Evolutionary conservation across 2,329 filamentous ascomycete genomes (phyloP).

Genomic region (Diaporthe sp.): DNA sequence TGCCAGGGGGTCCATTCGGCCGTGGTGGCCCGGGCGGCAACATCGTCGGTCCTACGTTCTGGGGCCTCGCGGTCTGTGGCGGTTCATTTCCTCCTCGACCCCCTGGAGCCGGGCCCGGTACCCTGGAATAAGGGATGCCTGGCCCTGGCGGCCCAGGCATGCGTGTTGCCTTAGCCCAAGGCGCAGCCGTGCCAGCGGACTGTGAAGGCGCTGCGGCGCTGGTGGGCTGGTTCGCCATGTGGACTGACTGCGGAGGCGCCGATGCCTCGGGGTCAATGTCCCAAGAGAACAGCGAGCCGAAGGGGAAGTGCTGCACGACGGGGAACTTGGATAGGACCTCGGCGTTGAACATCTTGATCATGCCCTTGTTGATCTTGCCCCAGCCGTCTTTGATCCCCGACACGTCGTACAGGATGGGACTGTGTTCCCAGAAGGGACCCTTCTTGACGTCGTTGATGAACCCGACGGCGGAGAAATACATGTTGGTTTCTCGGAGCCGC

Average conservation of each 20-base stretch:
- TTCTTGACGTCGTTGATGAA: constrained; percentile 98
- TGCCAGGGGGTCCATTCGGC: constrained; percentile 33
- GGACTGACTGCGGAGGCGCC: constrained; percentile 59
- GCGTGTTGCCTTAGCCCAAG: constrained; percentile 55
- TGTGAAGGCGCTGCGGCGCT: constrained; percentile 42
- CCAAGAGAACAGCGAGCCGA: constrained; percentile 85
- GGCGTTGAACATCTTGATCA: constrained; percentile 99
- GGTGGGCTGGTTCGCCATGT: constrained; percentile 66
- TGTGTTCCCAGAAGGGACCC: constrained; percentile 97
- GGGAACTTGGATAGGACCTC: constrained; percentile 97
- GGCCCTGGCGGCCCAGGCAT: constrained; percentile 50
- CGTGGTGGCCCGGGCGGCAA: constrained; percentile 9
- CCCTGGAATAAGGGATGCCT: constrained; percentile 43
- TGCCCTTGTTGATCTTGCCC: constrained; percentile 99
- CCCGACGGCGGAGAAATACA: constrained; percentile 96
- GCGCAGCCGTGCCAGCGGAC: constrained; percentile 49
- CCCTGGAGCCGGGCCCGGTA: constrained; percentile 36
- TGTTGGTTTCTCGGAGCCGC: constrained; percentile 72
- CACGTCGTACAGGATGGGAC: constrained; percentile 92
- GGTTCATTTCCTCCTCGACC: constrained; percentile 4
- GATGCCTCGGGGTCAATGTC: constrained; percentile 72
- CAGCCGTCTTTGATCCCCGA: constrained; percentile 92
- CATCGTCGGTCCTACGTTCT: neutral
- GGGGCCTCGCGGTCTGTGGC: constrained; percentile 6
- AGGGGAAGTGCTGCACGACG: constrained; percentile 95